These are phyloP conservation scores for Astragalus glycyphyllos DNA, from an alignment of 306 rosid genomes.

Conservation along the genomic window DNA sequence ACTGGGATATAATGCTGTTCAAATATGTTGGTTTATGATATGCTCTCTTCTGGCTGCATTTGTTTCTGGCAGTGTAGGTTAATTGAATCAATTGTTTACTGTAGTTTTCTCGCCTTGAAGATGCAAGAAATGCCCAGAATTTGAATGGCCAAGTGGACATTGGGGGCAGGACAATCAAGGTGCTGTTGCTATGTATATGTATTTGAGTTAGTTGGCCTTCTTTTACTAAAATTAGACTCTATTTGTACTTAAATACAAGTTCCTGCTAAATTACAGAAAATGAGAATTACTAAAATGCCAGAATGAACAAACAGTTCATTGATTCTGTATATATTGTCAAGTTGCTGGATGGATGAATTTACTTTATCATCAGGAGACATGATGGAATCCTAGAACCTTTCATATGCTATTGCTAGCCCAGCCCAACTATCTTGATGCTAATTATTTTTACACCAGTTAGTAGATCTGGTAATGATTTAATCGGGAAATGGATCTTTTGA, in stretches of 20 bases:
- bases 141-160: constrained; percentile 94
- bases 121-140: constrained; percentile 85
- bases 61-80: constrained; percentile 42
- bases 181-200: constrained; percentile 40
- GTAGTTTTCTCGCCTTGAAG: constrained; percentile 95
- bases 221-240: constrained; percentile 8
- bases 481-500: background rate
- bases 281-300: constrained; percentile 6
- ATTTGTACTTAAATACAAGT: constrained; percentile 12
- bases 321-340: background rate
- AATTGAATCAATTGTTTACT: constrained; percentile 41
- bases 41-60: constrained; percentile 36
- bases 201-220: constrained; percentile 32
- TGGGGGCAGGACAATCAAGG: constrained; percentile 90
- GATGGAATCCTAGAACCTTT: background rate
- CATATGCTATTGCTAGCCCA: background rate
- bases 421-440: background rate
- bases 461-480: background rate
- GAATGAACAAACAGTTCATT: constrained; percentile 21
- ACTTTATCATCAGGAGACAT: background rate
- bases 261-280: background rate
- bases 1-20: constrained; percentile 27
- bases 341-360: background rate
- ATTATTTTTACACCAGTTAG: background rate
- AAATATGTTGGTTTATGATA: constrained; percentile 31